Percentiles rank a stretch among this genome's conserved stretches.
Conservation (phyloP, 2,329 filamentous ascomycete genomes). For the Penicillium paneum region DNA sequence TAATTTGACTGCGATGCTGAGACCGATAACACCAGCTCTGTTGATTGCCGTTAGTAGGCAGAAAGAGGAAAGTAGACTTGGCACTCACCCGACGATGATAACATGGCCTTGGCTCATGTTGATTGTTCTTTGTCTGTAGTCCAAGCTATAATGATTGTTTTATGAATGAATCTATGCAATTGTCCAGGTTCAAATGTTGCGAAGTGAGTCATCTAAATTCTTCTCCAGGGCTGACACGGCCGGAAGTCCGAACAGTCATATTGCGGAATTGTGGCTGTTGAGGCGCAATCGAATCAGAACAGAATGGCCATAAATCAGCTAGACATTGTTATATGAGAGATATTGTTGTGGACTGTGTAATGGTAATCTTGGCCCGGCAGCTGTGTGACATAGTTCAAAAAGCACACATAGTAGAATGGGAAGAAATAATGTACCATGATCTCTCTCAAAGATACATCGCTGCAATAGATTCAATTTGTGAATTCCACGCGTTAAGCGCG, state of each 20-base stretch:
- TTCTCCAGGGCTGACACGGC: not conserved
- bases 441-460: not conserved
- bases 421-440: no score
- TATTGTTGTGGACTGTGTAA: not conserved
- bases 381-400: not conserved
- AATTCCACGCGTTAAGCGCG: not conserved
- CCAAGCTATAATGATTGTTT: not conserved
- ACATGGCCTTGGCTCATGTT: not conserved
- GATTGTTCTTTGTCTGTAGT: not conserved
- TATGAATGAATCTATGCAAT: not conserved
- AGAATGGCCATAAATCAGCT: not conserved
- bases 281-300: not conserved
- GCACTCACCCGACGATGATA: not conserved
- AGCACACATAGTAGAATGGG: no score
- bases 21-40: not conserved
- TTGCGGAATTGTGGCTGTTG: not conserved
- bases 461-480: no score
- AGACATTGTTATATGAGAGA: no score
- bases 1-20: not conserved
- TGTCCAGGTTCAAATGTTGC: not conserved
- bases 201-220: not conserved
- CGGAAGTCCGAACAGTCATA: not conserved
- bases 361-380: not conserved
- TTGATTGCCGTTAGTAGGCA: not conserved
- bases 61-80: not conserved